Conservation (phyloP, 768 basidiomycete species). For the Tephrocybe sp. region DNA sequence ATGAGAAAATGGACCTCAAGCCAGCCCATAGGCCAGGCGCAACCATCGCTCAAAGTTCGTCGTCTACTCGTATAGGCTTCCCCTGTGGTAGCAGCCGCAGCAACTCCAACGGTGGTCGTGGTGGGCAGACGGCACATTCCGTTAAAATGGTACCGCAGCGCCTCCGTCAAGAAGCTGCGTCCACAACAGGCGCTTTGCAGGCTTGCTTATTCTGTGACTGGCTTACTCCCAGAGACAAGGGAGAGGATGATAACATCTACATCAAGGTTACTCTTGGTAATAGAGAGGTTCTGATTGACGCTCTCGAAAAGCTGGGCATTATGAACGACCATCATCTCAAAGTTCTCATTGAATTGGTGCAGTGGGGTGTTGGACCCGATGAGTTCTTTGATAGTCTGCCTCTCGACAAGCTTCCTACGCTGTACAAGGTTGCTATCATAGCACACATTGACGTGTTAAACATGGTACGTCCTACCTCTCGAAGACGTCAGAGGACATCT, state of each 20-base stretch:
- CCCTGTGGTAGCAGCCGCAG: too few relatives aligned
- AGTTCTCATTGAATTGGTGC: background rate
- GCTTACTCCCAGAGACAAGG: background rate
- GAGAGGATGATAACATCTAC: background rate
- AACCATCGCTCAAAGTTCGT: too few relatives aligned
- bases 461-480: background rate
- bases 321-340: conserved; percentile 1
- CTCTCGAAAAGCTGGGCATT: background rate
- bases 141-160: too few relatives aligned
- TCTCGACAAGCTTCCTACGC: background rate
- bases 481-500: too few relatives aligned
- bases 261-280: background rate
- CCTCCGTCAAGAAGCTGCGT: too few relatives aligned
- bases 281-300: background rate
- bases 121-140: too few relatives aligned
- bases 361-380: background rate
- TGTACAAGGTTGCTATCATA: background rate
- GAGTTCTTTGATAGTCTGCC: conserved; percentile 1
- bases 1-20: too few relatives aligned
- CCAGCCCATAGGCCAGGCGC: too few relatives aligned
- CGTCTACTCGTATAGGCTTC: too few relatives aligned
- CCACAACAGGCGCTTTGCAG: too few relatives aligned
- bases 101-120: too few relatives aligned
- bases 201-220: background rate
- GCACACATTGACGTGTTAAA: background rate